phyloP scores from a whole-genome alignment of 2,329 filamentous ascomycete genomes.

The Sphaerostilbella broomeana region DNA sequence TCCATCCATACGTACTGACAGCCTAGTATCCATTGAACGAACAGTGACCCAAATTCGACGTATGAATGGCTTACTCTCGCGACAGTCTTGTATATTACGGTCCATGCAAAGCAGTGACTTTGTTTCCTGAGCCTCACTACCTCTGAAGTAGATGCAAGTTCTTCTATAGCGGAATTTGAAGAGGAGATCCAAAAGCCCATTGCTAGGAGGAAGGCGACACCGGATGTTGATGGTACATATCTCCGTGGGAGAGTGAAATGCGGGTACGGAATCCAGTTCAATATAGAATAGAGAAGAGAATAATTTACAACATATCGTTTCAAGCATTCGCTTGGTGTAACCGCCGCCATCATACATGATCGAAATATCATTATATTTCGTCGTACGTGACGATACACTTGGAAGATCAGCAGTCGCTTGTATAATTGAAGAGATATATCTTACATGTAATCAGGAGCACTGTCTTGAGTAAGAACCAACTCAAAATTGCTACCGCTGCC shows the following conservation, averaged over 20 bases:
- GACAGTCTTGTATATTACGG: not conserved
- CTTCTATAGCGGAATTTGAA: not conserved
- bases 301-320: not conserved
- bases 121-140: not conserved
- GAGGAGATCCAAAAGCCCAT: slow-evolving; percentile 4
- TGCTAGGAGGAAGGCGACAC: not conserved
- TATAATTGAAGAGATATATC: too few relatives aligned
- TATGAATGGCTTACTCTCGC: not conserved
- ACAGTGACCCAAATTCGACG: not conserved
- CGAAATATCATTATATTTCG: not conserved
- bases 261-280: not conserved
- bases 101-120: slow-evolving; percentile 1
- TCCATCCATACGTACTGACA: not conserved
- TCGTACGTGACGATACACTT: too few relatives aligned
- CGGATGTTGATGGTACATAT: not conserved
- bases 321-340: not conserved
- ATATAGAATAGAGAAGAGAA: slow-evolving; percentile 6
- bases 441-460: too few relatives aligned
- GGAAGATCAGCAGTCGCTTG: too few relatives aligned
- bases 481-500: too few relatives aligned
- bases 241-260: slow-evolving; percentile 1
- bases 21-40: not conserved
- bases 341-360: not conserved
- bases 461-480: too few relatives aligned
- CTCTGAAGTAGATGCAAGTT: not conserved